Evolutionary conservation across 148 eudicot species (phyloP), one percentile per base, ranked within the genome.

Genomic region (Cornus controversa): DNA sequence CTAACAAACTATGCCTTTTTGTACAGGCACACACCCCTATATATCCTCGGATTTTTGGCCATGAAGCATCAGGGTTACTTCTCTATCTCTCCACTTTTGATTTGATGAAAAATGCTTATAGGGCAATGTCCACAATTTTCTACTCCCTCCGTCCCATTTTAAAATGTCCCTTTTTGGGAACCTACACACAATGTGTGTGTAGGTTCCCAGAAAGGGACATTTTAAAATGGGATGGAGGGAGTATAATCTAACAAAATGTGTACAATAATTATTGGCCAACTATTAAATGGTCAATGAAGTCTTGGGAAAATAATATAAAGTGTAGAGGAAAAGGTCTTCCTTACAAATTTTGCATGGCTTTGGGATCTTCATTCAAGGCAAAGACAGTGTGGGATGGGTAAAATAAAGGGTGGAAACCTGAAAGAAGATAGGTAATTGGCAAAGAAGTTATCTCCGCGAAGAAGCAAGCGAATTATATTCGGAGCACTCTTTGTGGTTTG

Each of bases 11-110:
- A 16, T 73, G 15, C 9, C 42, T 75, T 31, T 65, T 82, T 69
- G 6, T 90, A 86, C 94, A 92, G 98, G 92, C 91, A 74, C 86
- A 84, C 64, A 78, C 89, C 72, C 76, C 86, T 10, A 69, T 90
- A 66, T 93, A 84, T 86, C 99, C 99, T 85, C 96, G 99, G 65
- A 93, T 95, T 53, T 91, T 95, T 80, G 99, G 99, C 75, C 99
- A 95, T 83, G 99, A 95, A 90, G 99, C 99, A 76, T 89, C 99
- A 67, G 99, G 99, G 99, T 94, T 16, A 42, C 9, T 77, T 73
- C 63, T 74, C 29, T 72, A 42, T 76, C 10, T 70, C 23, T 66
- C 66, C 70, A 69, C 54, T 75, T 57, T 40, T 18, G 9, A 24
- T 79, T 77, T 53, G 53, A 10, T 11, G 14, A 68, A 6, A 42